phyloP scores from a whole-genome alignment of 768 basidiomycete species.

The Boletus vinaceobasis region DNA sequence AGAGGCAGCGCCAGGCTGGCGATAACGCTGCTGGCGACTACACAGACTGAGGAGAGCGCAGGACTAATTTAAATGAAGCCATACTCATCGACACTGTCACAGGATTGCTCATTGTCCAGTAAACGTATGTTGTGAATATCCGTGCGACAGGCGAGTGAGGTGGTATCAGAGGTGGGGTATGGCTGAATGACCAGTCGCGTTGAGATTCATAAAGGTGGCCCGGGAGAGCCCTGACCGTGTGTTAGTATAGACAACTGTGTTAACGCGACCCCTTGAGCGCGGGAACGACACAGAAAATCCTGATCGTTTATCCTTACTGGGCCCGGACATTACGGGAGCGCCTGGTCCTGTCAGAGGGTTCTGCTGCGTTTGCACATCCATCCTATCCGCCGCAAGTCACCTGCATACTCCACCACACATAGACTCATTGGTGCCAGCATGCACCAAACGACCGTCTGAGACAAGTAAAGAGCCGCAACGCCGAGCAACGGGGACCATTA shows the following conservation, averaged over 20 bases:
- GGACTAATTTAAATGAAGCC: neutral
- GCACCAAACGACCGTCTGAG: neutral
- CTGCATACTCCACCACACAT: no score
- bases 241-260: neutral
- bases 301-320: neutral
- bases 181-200: neutral
- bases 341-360: neutral
- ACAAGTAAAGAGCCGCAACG: neutral
- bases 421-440: neutral
- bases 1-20: slow-evolving; percentile 3
- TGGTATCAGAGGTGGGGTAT: neutral
- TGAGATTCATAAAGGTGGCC: neutral
- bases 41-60: neutral
- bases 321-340: neutral
- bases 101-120: neutral
- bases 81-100: neutral
- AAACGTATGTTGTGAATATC: neutral
- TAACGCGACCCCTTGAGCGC: neutral
- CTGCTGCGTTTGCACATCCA: neutral
- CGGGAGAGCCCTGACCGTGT: neutral
- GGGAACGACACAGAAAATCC: neutral
- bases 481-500: neutral
- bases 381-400: no score
- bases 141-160: neutral
- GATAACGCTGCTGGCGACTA: slow-evolving; percentile 11